Percentiles rank a stretch among this genome's conserved stretches.
phyloP scores from a whole-genome alignment of 139 green algal species.

The Micractinium conductrix region DNA sequence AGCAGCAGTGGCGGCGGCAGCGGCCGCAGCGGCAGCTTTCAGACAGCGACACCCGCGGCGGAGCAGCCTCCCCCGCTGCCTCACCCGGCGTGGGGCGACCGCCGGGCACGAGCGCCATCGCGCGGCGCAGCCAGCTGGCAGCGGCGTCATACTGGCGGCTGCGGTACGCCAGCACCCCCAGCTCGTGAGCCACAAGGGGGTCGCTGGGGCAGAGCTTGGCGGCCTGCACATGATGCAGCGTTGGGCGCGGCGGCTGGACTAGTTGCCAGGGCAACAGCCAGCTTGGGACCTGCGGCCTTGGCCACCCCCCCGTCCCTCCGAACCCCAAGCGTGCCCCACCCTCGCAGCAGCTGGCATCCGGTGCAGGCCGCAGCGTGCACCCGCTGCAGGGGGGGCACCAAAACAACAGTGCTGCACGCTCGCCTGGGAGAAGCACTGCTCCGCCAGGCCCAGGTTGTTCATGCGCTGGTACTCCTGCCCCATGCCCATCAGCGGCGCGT shows the following conservation, averaged over 20 bases:
- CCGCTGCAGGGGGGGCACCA: too few relatives aligned
- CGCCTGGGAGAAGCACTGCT: slow-evolving; percentile 68
- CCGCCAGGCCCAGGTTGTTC: slow-evolving; percentile 87
- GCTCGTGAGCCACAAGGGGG: slow-evolving; percentile 87
- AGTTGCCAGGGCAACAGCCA: too few relatives aligned
- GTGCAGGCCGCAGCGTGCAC: too few relatives aligned
- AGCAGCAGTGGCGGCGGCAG: too few relatives aligned
- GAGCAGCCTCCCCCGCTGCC: neutral
- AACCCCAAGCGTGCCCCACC: too few relatives aligned
- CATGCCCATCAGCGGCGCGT: slow-evolving; percentile 90
- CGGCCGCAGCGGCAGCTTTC: too few relatives aligned
- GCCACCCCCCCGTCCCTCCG: too few relatives aligned
- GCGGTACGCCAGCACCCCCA: slow-evolving; percentile 84
- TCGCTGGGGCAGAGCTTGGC: slow-evolving; percentile 83
- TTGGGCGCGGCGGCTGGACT: neutral
- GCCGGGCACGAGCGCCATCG: slow-evolving; percentile 53
- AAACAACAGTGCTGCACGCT: neutral
- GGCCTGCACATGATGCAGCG: slow-evolving; percentile 54
- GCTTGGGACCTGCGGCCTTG: too few relatives aligned
- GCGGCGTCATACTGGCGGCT: slow-evolving; percentile 56
- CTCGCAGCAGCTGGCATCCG: too few relatives aligned
- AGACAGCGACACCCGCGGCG: too few relatives aligned
- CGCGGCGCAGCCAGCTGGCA: slow-evolving; percentile 61
- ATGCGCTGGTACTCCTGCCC: slow-evolving; percentile 88
- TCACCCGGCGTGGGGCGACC: slow-evolving; percentile 12